Base-by-base conservation (phyloP, 139 green algal species). In the Micromonas commoda region DNA sequence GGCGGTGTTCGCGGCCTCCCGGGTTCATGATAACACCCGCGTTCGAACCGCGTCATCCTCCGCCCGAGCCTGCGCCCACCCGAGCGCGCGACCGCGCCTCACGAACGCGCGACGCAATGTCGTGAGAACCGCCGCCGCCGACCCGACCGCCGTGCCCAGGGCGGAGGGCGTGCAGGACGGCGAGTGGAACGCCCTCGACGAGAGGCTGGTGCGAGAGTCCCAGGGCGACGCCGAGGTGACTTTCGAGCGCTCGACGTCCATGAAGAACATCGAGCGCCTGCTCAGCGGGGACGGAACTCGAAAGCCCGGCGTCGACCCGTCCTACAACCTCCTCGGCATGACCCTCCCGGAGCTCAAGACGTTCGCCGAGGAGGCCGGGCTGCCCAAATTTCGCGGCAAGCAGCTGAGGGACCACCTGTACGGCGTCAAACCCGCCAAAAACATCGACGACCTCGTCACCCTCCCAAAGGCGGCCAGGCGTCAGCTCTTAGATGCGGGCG, bases 401-500 rank as follows among this genome's bases (percentile, higher is more conserved):
- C 77, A 81, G 68, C 64, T 90, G n/a, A 2, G 45, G 2, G 33
- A 70, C 31, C 79, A 82, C 0, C 57, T 82, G 20, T 71, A 73
- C 31, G 23, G 69, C 52, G 39, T 16, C 29, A 2, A 3, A n/a
- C 31, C 61, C 0, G 64, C 54, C 19, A 33, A 60, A 70, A 26
- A 23, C 31, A 26, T 31, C 71, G 32, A 77, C 88, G 86, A 77
- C 89, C 37, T 88, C 89, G 91, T 38, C 31, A 33, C 26, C 35
- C 39, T 77, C 3, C 20, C 35, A 21, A 77, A 77, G 29, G 28
- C 23, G 1, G 13, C 64, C 2, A 2, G 71, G 16, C 35, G 28
- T 4, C 21, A 39, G 1, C 29, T 65, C 20, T 21, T 31, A 26
- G 51, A 21, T 4, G 19, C 73, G 0, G 89, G 88, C 0, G 71